Percentiles rank a stretch among this genome's conserved stretches.
Evolutionary conservation across 164 flowering plant genomes (phyloP).

Genomic region (Stephania japonica): DNA sequence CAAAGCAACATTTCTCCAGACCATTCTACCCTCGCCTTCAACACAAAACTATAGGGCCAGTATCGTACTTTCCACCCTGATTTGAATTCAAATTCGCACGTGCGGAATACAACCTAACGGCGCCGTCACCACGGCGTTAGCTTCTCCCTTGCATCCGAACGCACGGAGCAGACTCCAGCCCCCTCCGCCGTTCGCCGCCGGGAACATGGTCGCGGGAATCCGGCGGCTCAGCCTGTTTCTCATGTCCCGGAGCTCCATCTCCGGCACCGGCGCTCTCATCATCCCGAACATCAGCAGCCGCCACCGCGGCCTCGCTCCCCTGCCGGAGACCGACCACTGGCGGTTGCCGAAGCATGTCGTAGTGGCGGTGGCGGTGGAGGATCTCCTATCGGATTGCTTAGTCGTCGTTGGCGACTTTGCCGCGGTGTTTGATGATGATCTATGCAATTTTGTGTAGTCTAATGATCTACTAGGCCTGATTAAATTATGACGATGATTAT

Average conservation of each 20-base stretch:
- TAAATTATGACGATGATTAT: too few relatives aligned
- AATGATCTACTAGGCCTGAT: slow-evolving; percentile 33
- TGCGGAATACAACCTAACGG: slow-evolving; percentile 26
- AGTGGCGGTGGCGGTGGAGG: neutral
- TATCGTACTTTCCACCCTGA: neutral
- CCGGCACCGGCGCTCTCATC: slow-evolving; percentile 44
- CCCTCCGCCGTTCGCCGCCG: slow-evolving; percentile 4
- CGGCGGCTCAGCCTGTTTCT: slow-evolving; percentile 52
- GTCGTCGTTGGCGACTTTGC: neutral
- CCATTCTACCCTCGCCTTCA: neutral
- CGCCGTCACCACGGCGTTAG: slow-evolving; percentile 34
- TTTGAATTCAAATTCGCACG: slow-evolving; percentile 2
- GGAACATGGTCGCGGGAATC: slow-evolving; percentile 18
- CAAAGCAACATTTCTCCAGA: neutral
- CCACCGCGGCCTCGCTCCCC: slow-evolving; percentile 29
- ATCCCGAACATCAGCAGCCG: slow-evolving; percentile 35
- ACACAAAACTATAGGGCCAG: neutral
- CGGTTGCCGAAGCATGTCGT: slow-evolving; percentile 2
- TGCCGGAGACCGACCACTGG: neutral
- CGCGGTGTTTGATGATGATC: slow-evolving; percentile 21
- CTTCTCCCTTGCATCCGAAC: slow-evolving; percentile 47
- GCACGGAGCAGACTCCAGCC: slow-evolving; percentile 44
- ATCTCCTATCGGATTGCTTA: neutral
- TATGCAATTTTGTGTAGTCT: slow-evolving; percentile 26
- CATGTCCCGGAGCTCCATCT: slow-evolving; percentile 60